Conservation (phyloP, 768 basidiomycete genomes). For the Leucosporidium creatinivorum region DNA sequence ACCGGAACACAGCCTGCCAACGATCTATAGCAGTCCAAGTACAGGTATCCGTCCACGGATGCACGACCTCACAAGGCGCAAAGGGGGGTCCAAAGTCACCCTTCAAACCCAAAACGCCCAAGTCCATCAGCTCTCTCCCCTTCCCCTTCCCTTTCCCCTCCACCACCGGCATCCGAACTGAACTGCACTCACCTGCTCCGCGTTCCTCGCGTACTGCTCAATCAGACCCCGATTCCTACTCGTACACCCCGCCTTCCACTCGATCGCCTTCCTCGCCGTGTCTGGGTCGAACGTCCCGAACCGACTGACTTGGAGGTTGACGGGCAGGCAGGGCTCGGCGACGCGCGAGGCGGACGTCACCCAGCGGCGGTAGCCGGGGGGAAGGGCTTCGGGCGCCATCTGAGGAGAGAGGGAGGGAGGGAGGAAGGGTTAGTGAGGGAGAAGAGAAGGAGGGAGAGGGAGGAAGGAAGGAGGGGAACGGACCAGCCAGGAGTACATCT, state of each 20-base stretch:
- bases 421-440: not conserved
- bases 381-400: constrained; percentile 34
- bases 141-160: too few relatives aligned
- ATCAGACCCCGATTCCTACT: constrained; percentile 35
- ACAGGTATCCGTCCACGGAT: constrained; percentile 65
- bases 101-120: constrained; percentile 32
- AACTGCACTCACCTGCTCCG: constrained; percentile 12
- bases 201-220: constrained; percentile 23
- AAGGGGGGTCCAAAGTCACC: constrained; percentile 38
- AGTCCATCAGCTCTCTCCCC: too few relatives aligned
- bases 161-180: constrained; percentile 14
- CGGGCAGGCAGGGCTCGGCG: constrained; percentile 20
- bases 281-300: constrained; percentile 18
- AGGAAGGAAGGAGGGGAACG: not conserved
- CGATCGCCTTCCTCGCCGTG: constrained; percentile 4
- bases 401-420: not conserved
- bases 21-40: constrained; percentile 56
- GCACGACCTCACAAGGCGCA: constrained; percentile 54
- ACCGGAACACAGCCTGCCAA: constrained; percentile 71
- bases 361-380: constrained; percentile 32
- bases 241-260: constrained; percentile 33
- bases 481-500: constrained; percentile 34
- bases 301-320: constrained; percentile 11
- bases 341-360: constrained; percentile 33
- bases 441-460: too few relatives aligned